A percentile compares a stretch with the other conserved stretches of the same genome.
Evolutionary conservation across 306 rosid genomes (phyloP).

Genomic region (Crataegus laevigata): DNA sequence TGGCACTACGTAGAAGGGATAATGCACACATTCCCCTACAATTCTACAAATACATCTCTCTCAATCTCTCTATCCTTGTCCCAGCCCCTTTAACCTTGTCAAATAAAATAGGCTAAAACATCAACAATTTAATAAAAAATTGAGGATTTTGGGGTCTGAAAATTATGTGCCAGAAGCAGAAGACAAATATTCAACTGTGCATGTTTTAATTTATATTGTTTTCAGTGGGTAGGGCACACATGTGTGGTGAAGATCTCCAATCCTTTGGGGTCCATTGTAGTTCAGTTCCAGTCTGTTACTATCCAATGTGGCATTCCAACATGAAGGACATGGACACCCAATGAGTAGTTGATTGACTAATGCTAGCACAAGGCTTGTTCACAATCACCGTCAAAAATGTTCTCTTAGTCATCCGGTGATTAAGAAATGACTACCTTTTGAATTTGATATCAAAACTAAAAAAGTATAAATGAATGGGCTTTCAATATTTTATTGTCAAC

Average conservation of each 20-base stretch:
- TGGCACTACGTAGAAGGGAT: too few species aligned
- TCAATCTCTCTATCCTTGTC: too few species aligned
- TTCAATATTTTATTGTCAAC: too few species aligned
- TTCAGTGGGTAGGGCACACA: not conserved
- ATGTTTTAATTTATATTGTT: not conserved
- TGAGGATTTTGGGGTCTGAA: not conserved
- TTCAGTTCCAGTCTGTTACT: constrained; percentile 31
- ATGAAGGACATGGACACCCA: constrained; percentile 24
- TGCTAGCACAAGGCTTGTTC: constrained; percentile 30
- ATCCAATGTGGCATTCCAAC: not conserved
- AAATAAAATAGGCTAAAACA: too few species aligned
- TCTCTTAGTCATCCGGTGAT: too few species aligned
- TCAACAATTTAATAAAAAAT: not conserved
- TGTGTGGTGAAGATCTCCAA: constrained; percentile 3
- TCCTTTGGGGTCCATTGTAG: constrained; percentile 17
- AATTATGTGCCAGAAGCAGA: not conserved
- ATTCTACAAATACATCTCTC: too few species aligned
- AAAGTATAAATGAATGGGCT: too few species aligned
- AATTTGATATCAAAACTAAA: too few species aligned
- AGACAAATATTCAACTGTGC: not conserved
- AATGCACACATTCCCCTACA: too few species aligned
- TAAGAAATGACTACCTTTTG: too few species aligned
- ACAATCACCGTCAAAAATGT: not conserved
- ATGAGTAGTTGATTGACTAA: constrained; percentile 11
- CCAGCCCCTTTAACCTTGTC: too few species aligned